Conservation (phyloP, 2,329 filamentous ascomycete species). For the Exophiala aquamarina region DNA sequence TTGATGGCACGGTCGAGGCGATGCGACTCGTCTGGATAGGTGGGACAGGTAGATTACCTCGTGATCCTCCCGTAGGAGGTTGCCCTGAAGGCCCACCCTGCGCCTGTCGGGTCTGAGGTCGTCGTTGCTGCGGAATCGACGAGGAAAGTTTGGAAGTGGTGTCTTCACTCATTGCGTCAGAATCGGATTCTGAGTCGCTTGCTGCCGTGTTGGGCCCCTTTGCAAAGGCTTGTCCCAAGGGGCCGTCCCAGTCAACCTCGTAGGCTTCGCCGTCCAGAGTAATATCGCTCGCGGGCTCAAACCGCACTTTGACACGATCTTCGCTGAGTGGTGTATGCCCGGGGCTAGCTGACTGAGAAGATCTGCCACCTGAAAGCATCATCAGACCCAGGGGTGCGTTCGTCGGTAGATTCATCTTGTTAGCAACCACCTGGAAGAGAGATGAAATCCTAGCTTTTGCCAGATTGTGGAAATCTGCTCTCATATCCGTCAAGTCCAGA, state of each 20-base stretch:
- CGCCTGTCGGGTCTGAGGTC: constrained; percentile 17
- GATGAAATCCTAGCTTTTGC: constrained; percentile 69
- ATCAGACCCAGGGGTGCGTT: constrained; percentile 63
- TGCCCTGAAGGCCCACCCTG: constrained; percentile 3
- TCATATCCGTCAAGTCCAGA: constrained; percentile 54
- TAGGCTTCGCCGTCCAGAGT: constrained; percentile 40
- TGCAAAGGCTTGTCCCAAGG: constrained; percentile 19
- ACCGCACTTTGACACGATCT: constrained; percentile 64
- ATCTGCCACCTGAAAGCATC: constrained; percentile 62
- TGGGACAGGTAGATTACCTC: constrained; percentile 10
- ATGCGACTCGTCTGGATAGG: constrained; percentile 20
- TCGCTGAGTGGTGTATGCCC: constrained; percentile 70
- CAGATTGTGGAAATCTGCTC: constrained; percentile 71
- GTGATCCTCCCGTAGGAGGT: constrained; percentile 1
- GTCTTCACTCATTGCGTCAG: constrained; percentile 21
- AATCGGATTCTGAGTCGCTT: constrained; percentile 20
- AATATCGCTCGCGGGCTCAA: constrained; percentile 54
- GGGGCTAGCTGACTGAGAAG: constrained; percentile 63
- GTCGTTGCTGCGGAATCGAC: constrained; percentile 8
- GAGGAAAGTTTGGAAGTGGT: constrained; percentile 7
- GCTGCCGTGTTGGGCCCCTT: constrained; percentile 14
- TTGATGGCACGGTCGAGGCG: constrained; percentile 5
- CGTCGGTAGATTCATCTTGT: constrained; percentile 70
- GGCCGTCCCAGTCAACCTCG: constrained; percentile 21
- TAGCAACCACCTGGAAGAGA: constrained; percentile 77